Percentiles rank a stretch among this genome's conserved stretches.
Evolutionary conservation across 108 stramenopile genomes (phyloP).

Genomic region (Fistulifera pelliculosa): DNA sequence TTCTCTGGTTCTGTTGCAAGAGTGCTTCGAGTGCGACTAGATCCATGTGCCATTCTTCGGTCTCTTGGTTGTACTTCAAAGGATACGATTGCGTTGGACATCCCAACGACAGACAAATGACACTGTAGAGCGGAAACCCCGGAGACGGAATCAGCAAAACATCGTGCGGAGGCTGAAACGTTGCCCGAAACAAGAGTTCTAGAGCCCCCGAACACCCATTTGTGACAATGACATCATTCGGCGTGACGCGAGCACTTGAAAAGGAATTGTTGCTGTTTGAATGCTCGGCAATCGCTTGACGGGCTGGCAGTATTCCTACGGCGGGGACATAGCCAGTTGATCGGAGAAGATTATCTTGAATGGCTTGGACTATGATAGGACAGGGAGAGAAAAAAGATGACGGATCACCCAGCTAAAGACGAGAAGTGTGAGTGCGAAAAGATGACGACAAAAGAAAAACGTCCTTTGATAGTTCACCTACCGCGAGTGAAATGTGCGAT

Average conservation of each 20-base stretch:
- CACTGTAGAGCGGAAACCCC: slow-evolving; percentile 87
- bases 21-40: slow-evolving; percentile 1
- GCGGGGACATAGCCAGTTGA: slow-evolving; percentile 73
- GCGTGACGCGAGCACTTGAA: slow-evolving; percentile 5
- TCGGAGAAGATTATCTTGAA: slow-evolving; percentile 31
- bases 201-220: slow-evolving; percentile 90
- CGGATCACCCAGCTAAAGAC: slow-evolving; percentile 68
- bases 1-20: slow-evolving; percentile 1
- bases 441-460: too few species aligned
- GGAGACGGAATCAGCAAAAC: slow-evolving; percentile 81
- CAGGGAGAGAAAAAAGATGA: slow-evolving; percentile 58
- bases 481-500: slow-evolving; percentile 76
- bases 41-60: slow-evolving; percentile 77
- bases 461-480: too few species aligned
- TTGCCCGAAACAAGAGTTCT: slow-evolving; percentile 65
- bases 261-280: slow-evolving; percentile 24
- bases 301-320: slow-evolving; percentile 58
- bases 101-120: slow-evolving; percentile 82
- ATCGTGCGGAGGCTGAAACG: slow-evolving; percentile 57
- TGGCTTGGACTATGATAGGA: slow-evolving; percentile 39
- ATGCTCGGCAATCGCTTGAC: slow-evolving; percentile 61
- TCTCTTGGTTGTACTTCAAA: slow-evolving; percentile 59
- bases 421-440: too few species aligned
- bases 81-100: slow-evolving; percentile 68
- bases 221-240: slow-evolving; percentile 59